Evolutionary conservation across 2,329 filamentous ascomycete genomes (phyloP), one percentile per base, ranked within the genome.

Genomic region (Tolypocladium capitatum): DNA sequence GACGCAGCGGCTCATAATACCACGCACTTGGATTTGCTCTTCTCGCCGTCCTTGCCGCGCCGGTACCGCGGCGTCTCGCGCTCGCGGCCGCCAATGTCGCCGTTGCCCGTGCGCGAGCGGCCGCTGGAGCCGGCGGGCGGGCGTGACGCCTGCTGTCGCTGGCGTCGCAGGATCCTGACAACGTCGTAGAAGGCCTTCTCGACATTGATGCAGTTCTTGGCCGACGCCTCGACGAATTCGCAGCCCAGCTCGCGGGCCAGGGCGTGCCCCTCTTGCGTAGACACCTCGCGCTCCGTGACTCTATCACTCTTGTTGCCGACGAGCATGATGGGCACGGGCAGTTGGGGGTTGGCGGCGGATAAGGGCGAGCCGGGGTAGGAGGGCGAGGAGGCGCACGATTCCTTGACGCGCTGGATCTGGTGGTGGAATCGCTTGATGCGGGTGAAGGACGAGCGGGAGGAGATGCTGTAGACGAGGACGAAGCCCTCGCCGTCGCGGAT

Each of bases 121-220:
- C 63, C 58, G 45, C 60, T 53, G 42, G 62, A 56, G 52, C 57
- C 60, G 48, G 59, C 62, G 6, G 61, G 54, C 31, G 68, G 67
- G 30, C 70, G 66, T 44, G 69, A 60, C 11, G 70, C 66, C 49
- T 72, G 70, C 58, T 87, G 82, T 59, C 87, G 78, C 68, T 95
- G 89, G 58, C 86, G 81, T 57, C 92, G 83, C 55, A 98, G 73
- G 65, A 92, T 86, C 56, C 92, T 76, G 47, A 97, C 92, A 8
- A 98, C 92, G 62, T 98, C 92, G 68, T 95, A 97, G 63, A 98
- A 97, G 31, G 89, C 91, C 74, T 94, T 97, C 67, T 95, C 92
- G 47, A 96, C 91, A 60, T 97, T 96, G 73, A 96, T 89, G 70
- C 90, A 95, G 65, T 95, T 96, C 72, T 96, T 96, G 33, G 91